Conservation (phyloP, 1,139 yeast species). For the Citeromyces hawaiiensis region DNA sequence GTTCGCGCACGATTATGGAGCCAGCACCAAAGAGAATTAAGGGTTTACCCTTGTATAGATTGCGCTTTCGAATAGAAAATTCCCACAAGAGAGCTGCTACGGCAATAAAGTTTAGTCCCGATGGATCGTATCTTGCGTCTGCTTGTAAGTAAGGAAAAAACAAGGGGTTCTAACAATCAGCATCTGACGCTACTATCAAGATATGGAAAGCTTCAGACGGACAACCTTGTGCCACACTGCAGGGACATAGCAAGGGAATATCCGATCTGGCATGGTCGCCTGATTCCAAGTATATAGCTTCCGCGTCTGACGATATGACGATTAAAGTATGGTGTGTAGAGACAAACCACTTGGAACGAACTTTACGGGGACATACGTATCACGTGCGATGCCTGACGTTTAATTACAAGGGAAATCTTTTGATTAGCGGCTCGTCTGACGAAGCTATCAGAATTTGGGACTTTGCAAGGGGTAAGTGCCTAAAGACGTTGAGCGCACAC, state of each 20-base stretch:
- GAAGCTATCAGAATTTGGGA: slow-evolving; percentile 93
- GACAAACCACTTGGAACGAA: slow-evolving; percentile 37
- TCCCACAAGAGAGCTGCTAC: slow-evolving; percentile 1
- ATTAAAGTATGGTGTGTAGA: slow-evolving; percentile 59
- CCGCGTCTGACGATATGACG: slow-evolving; percentile 81
- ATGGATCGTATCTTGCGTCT: slow-evolving; percentile 50
- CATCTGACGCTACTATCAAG: slow-evolving; percentile 28
- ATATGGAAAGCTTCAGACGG: slow-evolving; percentile 25
- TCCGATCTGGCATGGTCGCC: slow-evolving; percentile 70
- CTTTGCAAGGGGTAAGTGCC: slow-evolving; percentile 49
- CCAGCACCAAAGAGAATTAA: background rate
- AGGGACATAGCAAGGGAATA: slow-evolving; percentile 58
- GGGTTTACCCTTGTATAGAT: background rate
- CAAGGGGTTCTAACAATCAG: slow-evolving; percentile 8
- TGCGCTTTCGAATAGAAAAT: background rate
- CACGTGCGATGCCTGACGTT: slow-evolving; percentile 68
- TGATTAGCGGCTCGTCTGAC: slow-evolving; percentile 79
- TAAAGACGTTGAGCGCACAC: slow-evolving; percentile 84
- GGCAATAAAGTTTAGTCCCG: slow-evolving; percentile 44
- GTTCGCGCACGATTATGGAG: background rate
- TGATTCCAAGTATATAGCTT: slow-evolving; percentile 59
- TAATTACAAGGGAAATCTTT: slow-evolving; percentile 61
- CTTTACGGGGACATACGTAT: slow-evolving; percentile 72
- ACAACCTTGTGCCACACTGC: slow-evolving; percentile 22
- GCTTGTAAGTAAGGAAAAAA: slow-evolving; percentile 15